A percentile compares a stretch with the other conserved stretches of the same genome.
Conservation (phyloP, 2,329 filamentous ascomycete species). For the Colletotrichum shisoi region DNA sequence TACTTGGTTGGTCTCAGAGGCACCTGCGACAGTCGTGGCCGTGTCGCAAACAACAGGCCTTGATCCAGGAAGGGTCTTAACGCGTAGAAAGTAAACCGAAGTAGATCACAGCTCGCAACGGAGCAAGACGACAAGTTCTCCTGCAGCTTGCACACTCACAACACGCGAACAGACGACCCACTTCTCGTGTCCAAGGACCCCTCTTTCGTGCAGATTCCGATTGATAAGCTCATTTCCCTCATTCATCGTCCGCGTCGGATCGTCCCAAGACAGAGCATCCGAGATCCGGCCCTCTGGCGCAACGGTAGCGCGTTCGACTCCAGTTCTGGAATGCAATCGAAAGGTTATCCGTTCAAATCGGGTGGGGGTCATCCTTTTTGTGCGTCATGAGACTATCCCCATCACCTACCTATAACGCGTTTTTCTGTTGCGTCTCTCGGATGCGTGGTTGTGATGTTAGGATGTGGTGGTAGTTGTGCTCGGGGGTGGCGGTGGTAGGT, state of each 20-base stretch:
- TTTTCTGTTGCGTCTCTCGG: not conserved
- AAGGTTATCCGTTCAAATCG: slow-evolving; percentile 39
- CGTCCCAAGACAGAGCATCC: not conserved
- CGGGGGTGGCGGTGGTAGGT: not conserved
- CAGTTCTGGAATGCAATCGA: slow-evolving; percentile 21
- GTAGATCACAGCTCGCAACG: not conserved
- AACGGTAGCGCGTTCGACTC: slow-evolving; percentile 39
- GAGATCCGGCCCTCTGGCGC: slow-evolving; percentile 22
- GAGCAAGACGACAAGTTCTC: not conserved
- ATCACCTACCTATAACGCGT: not conserved
- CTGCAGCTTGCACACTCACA: not conserved
- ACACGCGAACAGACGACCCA: not conserved
- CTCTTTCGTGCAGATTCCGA: not conserved
- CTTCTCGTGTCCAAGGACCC: not conserved
- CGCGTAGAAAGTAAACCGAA: not conserved
- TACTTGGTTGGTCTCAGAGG: not conserved
- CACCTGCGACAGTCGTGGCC: too few relatives aligned
- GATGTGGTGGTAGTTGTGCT: not conserved
- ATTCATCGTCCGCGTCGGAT: not conserved
- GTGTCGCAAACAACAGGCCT: too few relatives aligned
- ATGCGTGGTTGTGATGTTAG: not conserved
- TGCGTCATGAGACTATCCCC: not conserved
- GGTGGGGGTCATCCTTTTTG: slow-evolving; percentile 31
- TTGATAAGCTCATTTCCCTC: not conserved
- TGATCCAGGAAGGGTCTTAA: not conserved